Evolutionary conservation across 1,284 basidiomycete genomes (phyloP), one percentile per base, ranked within the genome.

Genomic region (Vanrija humicola): DNA sequence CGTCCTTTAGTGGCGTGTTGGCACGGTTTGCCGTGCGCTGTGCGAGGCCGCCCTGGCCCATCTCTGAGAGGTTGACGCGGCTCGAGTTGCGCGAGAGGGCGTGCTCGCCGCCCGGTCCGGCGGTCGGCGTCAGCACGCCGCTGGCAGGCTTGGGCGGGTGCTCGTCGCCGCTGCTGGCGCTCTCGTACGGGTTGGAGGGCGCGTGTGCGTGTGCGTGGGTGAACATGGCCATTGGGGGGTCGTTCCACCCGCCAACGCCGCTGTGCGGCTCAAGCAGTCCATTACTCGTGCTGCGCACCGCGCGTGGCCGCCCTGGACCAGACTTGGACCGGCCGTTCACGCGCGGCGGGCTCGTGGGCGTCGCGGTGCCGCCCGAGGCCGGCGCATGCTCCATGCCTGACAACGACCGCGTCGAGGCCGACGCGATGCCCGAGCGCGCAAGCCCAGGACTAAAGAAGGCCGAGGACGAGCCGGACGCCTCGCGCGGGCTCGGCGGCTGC

Each of bases 21-120:
- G 63, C 55, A 34, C 68, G 57, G 58, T 68, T 73, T 28, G 55
- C 43, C 25, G 54, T 63, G 28, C 71, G 58, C 58, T 73, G 70
- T 7, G 71, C 71, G 26, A 74, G 51, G 1, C 21, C 21, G 21
- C 34, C 34, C 12, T 34, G 34, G 34, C 68, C 70, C 43, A 70
- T 50, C n/a, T 77, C 75, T 50, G 51, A 65, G 52, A 77, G 54
- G 53, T 73, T 75, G 26, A 72, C 68, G 42, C 75, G 62, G 52
- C 68, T 71, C 42, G 67, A 69, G 54, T 75, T 74, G 46, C 75
- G 65, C 26, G 65, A 68, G 43, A 75, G 50, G 29, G 52, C 19
- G 9, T 54, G 42, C 23, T 60, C 48, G 28, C 48, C 49, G 4
- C 34, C 34, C 6, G 40, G 54, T 14, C 39, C 56, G 5, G 68